phyloP scores from a whole-genome alignment of 768 basidiomycete genomes.

The Hygrophorus pudorinus region DNA sequence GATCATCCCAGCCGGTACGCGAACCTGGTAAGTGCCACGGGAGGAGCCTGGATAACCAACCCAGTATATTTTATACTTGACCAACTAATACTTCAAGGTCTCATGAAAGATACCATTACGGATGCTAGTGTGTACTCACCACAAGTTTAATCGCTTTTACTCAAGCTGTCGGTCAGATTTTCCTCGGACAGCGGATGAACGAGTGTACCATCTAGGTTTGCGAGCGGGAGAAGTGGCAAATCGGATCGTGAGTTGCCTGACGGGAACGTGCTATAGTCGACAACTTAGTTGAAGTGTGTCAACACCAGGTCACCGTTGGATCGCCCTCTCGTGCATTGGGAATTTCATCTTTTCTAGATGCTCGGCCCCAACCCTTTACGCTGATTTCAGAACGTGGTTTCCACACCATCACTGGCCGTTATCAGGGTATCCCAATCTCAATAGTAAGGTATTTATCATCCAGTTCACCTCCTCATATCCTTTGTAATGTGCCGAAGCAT shows the following conservation, averaged over 20 bases:
- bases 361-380: conserved; percentile 47
- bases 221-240: conserved; percentile 72
- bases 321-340: conserved; percentile 54
- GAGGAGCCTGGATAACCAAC: too few relatives aligned
- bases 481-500: conserved; percentile 23
- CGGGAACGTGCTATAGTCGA: conserved; percentile 4
- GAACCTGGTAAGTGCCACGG: too few relatives aligned
- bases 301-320: conserved; percentile 60
- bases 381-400: conserved; percentile 69
- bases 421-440: conserved; percentile 52
- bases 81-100: too few relatives aligned
- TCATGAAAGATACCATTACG: conserved; percentile 52
- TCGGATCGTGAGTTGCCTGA: conserved; percentile 41
- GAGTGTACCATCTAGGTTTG: conserved; percentile 74
- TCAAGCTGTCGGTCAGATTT: conserved; percentile 44
- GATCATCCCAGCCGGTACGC: too few relatives aligned
- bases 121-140: conserved; percentile 51
- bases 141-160: background rate
- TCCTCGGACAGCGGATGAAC: conserved; percentile 60
- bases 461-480: too few relatives aligned
- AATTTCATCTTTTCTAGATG: conserved; percentile 54
- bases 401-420: conserved; percentile 59
- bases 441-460: conserved; percentile 36
- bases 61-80: too few relatives aligned
- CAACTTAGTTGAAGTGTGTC: background rate